A percentile compares a stretch with the other conserved stretches of the same genome.
These are phyloP conservation scores for Sclerotinia borealis DNA, from an alignment of 2,329 filamentous ascomycete species.

Conservation along the genomic window DNA sequence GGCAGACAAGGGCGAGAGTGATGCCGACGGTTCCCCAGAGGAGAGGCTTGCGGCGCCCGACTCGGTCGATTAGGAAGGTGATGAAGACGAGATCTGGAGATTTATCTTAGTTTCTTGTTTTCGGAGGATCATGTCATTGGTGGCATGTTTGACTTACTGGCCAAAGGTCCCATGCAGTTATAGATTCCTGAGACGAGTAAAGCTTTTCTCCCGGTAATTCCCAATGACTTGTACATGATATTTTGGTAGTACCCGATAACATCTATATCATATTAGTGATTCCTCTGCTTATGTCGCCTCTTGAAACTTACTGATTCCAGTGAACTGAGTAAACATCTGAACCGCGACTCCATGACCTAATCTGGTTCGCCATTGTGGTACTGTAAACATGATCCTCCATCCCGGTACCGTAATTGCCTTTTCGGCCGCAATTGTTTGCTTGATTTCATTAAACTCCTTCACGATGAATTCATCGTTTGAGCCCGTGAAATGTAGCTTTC, in stretches of 20 bases:
- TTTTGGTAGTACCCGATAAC: slow-evolving; percentile 59
- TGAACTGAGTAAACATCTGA: slow-evolving; percentile 61
- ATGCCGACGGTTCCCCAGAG: slow-evolving; percentile 49
- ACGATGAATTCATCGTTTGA: slow-evolving; percentile 52
- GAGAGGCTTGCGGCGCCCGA: slow-evolving; percentile 46
- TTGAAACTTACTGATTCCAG: slow-evolving; percentile 41
- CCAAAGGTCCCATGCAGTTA: slow-evolving; percentile 51
- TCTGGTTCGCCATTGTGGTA: slow-evolving; percentile 53
- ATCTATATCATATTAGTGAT: slow-evolving; percentile 32
- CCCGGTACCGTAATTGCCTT: slow-evolving; percentile 46
- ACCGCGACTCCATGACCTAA: slow-evolving; percentile 55
- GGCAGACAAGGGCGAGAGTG: slow-evolving; percentile 51
- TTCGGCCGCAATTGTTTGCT: slow-evolving; percentile 55
- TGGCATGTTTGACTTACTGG: slow-evolving; percentile 18
- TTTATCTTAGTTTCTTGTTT: neutral
- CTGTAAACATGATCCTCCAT: slow-evolving; percentile 52
- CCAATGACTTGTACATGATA: slow-evolving; percentile 51
- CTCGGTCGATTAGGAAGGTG: slow-evolving; percentile 47
- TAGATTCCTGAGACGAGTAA: slow-evolving; percentile 55
- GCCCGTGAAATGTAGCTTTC: slow-evolving; percentile 64
- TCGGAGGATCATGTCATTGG: neutral
- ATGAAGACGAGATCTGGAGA: slow-evolving; percentile 52
- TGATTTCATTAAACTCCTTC: slow-evolving; percentile 53
- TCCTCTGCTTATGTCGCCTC: rapidly evolving
- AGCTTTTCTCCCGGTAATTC: slow-evolving; percentile 47